These are phyloP conservation scores for Macrolepiota fuliginosa DNA, from an alignment of 768 basidiomycete species.

Conservation along the genomic window DNA sequence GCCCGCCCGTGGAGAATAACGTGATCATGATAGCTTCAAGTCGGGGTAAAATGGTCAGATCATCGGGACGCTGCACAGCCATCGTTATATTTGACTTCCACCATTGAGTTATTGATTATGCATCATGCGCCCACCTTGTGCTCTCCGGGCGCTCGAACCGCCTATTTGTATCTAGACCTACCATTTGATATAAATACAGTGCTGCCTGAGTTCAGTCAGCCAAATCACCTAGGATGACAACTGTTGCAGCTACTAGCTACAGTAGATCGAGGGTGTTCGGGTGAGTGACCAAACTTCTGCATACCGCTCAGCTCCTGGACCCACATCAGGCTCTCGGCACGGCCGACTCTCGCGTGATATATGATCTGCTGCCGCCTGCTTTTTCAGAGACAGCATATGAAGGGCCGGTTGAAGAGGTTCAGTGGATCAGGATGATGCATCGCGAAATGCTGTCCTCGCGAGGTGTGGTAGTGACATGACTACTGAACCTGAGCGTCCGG, in stretches of 20 bases:
- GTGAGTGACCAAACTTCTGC: neutral
- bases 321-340: conserved; percentile 41
- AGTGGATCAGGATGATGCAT: conserved; percentile 74
- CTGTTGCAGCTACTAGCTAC: neutral
- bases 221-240: neutral
- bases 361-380: conserved; percentile 54
- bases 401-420: conserved; percentile 57
- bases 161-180: too few species aligned
- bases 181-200: too few species aligned
- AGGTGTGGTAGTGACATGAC: neutral
- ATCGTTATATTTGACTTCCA: too few species aligned
- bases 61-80: too few species aligned
- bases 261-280: neutral
- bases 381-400: conserved; percentile 58
- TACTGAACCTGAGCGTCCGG: neutral
- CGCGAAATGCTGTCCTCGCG: conserved; percentile 62
- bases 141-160: too few species aligned
- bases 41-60: too few species aligned
- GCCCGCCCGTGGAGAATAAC: too few species aligned
- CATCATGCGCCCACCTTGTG: too few species aligned
- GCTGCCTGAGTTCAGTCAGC: too few species aligned
- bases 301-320: neutral
- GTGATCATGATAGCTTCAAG: too few species aligned
- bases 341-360: conserved; percentile 65
- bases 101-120: too few species aligned